A percentile compares a stretch with the other conserved stretches of the same genome.
Evolutionary conservation across 495 filamentous ascomycete species (phyloP).

Genomic region (Pseudotulostoma volvatum): DNA sequence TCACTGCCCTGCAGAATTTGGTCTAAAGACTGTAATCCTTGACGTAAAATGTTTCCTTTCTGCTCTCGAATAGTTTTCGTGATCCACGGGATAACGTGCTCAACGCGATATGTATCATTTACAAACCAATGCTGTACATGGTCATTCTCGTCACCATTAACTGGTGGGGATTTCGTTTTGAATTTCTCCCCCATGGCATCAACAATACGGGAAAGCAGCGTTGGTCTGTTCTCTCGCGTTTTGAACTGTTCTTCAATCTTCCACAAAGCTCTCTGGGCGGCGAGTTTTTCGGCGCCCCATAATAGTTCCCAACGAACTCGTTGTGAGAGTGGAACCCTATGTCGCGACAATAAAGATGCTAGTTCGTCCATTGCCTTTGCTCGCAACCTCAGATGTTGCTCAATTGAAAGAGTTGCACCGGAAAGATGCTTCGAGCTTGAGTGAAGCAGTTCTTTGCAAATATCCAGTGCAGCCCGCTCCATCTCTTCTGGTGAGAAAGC

Average conservation of each 20-base stretch:
- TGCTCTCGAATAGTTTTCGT: slow-evolving; percentile 52
- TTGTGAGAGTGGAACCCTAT: slow-evolving; percentile 40
- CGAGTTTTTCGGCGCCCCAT: slow-evolving; percentile 81
- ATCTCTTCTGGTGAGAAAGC: slow-evolving; percentile 52
- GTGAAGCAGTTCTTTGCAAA: slow-evolving; percentile 68
- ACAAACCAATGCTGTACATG: slow-evolving; percentile 68
- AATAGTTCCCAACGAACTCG: slow-evolving; percentile 52
- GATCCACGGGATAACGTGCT: slow-evolving; percentile 60
- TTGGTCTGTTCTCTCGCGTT: slow-evolving; percentile 24
- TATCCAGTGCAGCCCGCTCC: slow-evolving; percentile 55
- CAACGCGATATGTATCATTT: slow-evolving; percentile 54
- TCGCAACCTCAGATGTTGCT: slow-evolving; percentile 58
- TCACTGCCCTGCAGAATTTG: slow-evolving; percentile 64
- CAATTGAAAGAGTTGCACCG: slow-evolving; percentile 52
- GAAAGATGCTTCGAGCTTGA: slow-evolving; percentile 60
- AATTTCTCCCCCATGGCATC: slow-evolving; percentile 51
- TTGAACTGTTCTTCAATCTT: slow-evolving; percentile 47
- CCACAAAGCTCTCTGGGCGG: slow-evolving; percentile 72
- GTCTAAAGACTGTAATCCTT: slow-evolving; percentile 27
- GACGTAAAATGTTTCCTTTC: slow-evolving; percentile 17
- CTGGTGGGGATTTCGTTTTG: slow-evolving; percentile 37
- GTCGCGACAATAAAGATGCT: slow-evolving; percentile 42
- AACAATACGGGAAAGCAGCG: slow-evolving; percentile 51
- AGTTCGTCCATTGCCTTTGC: slow-evolving; percentile 55
- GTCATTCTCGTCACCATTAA: slow-evolving; percentile 49